These are phyloP conservation scores for Starmerella lactis-condensi DNA, from an alignment of 805 yeast genomes.

Conservation along the genomic window DNA sequence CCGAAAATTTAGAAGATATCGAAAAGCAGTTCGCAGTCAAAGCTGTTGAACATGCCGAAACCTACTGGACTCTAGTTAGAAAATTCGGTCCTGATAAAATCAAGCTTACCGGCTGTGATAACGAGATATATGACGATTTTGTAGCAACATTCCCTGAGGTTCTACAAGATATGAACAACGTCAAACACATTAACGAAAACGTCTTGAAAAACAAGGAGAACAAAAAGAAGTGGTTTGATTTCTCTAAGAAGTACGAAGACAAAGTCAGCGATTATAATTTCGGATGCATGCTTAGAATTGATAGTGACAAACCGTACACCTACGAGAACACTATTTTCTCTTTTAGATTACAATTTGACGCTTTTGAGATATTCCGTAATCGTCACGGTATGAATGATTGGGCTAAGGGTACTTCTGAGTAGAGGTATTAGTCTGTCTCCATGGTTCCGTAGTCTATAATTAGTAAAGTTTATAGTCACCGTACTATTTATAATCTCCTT, in stretches of 20 bases:
- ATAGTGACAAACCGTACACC: slow-evolving; percentile 51
- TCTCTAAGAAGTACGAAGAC: slow-evolving; percentile 64
- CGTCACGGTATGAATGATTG: slow-evolving; percentile 82
- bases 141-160: slow-evolving; percentile 77
- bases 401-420: slow-evolving; percentile 31
- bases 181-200: slow-evolving; percentile 47
- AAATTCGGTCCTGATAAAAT: slow-evolving; percentile 56
- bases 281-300: slow-evolving; percentile 79
- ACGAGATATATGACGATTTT: slow-evolving; percentile 25
- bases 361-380: slow-evolving; percentile 87
- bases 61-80: slow-evolving; percentile 70
- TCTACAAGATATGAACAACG: slow-evolving; percentile 34
- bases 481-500: too few species aligned
- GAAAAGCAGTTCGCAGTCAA: slow-evolving; percentile 96
- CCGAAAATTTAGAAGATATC: slow-evolving; percentile 87
- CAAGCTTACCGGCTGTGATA: slow-evolving; percentile 29
- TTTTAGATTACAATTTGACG: slow-evolving; percentile 86
- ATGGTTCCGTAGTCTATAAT: too few species aligned
- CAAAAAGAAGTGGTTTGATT: slow-evolving; percentile 80
- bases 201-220: slow-evolving; percentile 65
- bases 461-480: too few species aligned
- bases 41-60: slow-evolving; percentile 83
- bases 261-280: slow-evolving; percentile 78
- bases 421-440: too few species aligned
- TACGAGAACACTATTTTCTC: slow-evolving; percentile 73